Conservation (phyloP, 2,329 filamentous ascomycete genomes). For the Akanthomyces lecanii region DNA sequence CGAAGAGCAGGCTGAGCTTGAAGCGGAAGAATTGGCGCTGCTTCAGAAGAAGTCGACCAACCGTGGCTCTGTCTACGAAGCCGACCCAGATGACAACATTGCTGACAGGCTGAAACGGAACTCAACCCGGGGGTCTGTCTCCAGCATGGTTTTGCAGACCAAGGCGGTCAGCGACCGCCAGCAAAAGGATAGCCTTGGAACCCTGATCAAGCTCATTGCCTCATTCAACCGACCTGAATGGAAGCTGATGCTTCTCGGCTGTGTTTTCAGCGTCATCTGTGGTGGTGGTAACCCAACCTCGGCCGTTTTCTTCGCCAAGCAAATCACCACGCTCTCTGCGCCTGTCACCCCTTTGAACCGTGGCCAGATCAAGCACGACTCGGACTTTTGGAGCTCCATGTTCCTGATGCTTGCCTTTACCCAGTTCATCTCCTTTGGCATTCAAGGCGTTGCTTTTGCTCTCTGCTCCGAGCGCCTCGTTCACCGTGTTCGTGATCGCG, state of each 20-base stretch:
- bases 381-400: conserved; percentile 86
- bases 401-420: conserved; percentile 78
- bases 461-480: conserved; percentile 83
- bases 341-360: conserved; percentile 47
- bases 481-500: conserved; percentile 73
- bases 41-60: conserved; percentile 43
- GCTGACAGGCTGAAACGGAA: conserved; percentile 53
- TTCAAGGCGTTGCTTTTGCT: conserved; percentile 72
- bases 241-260: conserved; percentile 66
- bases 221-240: conserved; percentile 75
- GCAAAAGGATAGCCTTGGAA: conserved; percentile 65
- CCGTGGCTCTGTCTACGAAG: conserved; percentile 38
- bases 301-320: conserved; percentile 81
- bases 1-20: conserved; percentile 48
- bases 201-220: conserved; percentile 72
- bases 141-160: conserved; percentile 64
- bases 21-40: conserved; percentile 47
- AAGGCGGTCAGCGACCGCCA: conserved; percentile 43
- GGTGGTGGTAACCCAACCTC: conserved; percentile 72
- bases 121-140: conserved; percentile 55
- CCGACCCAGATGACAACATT: conserved; percentile 61
- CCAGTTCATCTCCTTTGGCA: conserved; percentile 63
- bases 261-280: conserved; percentile 70
- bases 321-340: conserved; percentile 66
- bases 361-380: conserved; percentile 59